Conservation (phyloP, 176 grass and related monocot species). For the Microstegium vimineum region DNA sequence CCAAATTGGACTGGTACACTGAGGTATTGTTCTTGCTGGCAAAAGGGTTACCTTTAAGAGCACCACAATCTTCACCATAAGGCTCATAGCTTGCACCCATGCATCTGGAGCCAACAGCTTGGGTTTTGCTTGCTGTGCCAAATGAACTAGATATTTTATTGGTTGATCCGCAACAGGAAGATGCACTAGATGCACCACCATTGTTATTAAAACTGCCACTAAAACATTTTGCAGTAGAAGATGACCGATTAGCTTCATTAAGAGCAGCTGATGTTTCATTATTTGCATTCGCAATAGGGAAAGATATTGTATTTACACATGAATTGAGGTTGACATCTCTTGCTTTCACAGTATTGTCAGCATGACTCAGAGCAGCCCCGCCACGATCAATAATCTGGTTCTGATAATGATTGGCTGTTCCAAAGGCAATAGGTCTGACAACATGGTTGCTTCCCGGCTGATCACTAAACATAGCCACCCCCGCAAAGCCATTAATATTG, state of each 20-base stretch:
- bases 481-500: constrained; percentile 21
- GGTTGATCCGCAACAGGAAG: constrained; percentile 32
- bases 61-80: constrained; percentile 28
- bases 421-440: constrained; percentile 32
- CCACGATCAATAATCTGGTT: constrained; percentile 38
- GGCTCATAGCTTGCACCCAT: constrained; percentile 36
- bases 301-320: constrained; percentile 36
- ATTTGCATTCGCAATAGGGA: constrained; percentile 43
- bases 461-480: constrained; percentile 23
- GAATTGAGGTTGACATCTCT: constrained; percentile 50
- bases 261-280: constrained; percentile 33
- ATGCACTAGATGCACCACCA: constrained; percentile 21
- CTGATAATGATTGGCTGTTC: constrained; percentile 21
- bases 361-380: constrained; percentile 24
- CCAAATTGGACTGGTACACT: constrained; percentile 21
- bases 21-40: constrained; percentile 22
- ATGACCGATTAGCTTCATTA: constrained; percentile 25
- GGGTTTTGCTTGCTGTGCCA: constrained; percentile 4
- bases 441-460: constrained; percentile 18
- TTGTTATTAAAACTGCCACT: constrained; percentile 40
- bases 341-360: constrained; percentile 30
- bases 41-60: constrained; percentile 24
- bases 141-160: constrained; percentile 28
- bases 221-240: constrained; percentile 32
- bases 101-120: constrained; percentile 14